A percentile compares a stretch with the other conserved stretches of the same genome.
Evolutionary conservation across 2,329 filamentous ascomycete genomes (phyloP).

Genomic region (Xylariaceae sp.): DNA sequence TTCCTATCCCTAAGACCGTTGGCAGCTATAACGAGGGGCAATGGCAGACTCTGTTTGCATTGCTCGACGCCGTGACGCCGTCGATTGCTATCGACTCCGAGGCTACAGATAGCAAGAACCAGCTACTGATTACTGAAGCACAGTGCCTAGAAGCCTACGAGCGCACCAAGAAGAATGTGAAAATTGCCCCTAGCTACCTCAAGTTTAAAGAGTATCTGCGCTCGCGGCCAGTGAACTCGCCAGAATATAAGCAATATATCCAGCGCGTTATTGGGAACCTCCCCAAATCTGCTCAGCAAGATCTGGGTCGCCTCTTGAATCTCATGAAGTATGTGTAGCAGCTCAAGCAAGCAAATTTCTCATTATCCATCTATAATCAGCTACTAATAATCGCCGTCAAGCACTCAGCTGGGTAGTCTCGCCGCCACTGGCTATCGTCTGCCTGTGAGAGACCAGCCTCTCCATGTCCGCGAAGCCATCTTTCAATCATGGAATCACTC

Average conservation of each 20-base stretch:
- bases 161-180: slow-evolving; percentile 44
- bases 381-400: slow-evolving; percentile 41
- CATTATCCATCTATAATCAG: background rate
- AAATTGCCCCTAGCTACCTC: slow-evolving; percentile 47
- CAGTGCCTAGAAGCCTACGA: slow-evolving; percentile 56
- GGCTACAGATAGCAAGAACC: slow-evolving; percentile 45
- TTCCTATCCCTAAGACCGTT: slow-evolving; percentile 29
- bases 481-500: slow-evolving; percentile 67
- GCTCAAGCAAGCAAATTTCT: background rate
- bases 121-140: slow-evolving; percentile 55
- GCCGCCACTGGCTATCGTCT: slow-evolving; percentile 71
- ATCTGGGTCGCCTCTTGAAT: slow-evolving; percentile 48
- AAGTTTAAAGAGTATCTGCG: slow-evolving; percentile 59
- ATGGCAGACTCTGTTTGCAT: slow-evolving; percentile 60
- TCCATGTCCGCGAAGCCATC: slow-evolving; percentile 65
- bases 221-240: slow-evolving; percentile 57
- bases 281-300: slow-evolving; percentile 41
- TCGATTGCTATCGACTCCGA: slow-evolving; percentile 56
- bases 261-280: slow-evolving; percentile 49
- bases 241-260: slow-evolving; percentile 58
- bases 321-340: slow-evolving; percentile 50
- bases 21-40: slow-evolving; percentile 46
- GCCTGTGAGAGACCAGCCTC: slow-evolving; percentile 66
- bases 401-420: slow-evolving; percentile 66
- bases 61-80: slow-evolving; percentile 66